Conservation (phyloP, 768 basidiomycete genomes). For the Tulasnella sp. region DNA sequence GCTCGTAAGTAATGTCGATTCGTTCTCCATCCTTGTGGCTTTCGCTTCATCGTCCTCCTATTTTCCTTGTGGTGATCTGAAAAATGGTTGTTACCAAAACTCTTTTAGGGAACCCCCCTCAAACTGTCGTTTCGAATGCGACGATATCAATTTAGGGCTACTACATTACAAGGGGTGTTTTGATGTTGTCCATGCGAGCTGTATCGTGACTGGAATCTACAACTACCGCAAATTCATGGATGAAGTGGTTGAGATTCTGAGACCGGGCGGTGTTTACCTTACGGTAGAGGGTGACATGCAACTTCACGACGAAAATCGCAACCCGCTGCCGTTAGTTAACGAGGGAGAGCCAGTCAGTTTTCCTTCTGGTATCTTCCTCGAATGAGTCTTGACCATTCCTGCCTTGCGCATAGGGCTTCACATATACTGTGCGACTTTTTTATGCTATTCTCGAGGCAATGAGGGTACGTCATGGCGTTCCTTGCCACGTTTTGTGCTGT, state of each 20-base stretch:
- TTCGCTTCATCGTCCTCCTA: no score
- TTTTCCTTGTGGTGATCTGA: no score
- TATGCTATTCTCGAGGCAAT: not conserved
- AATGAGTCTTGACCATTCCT: no score
- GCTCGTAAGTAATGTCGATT: not conserved
- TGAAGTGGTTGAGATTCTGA: not conserved
- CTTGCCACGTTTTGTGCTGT: not conserved
- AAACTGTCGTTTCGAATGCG: constrained; percentile 14
- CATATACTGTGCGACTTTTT: not conserved
- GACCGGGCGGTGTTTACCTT: constrained; percentile 28
- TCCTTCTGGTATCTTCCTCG: not conserved
- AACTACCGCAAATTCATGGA: not conserved
- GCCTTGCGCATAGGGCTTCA: not conserved
- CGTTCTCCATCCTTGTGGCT: no score
- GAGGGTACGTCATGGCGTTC: not conserved
- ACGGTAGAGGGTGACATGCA: constrained; percentile 15
- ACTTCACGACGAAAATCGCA: constrained; percentile 11
- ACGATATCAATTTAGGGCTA: constrained; percentile 18
- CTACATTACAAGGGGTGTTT: not conserved
- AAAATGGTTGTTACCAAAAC: no score
- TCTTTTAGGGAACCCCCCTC: not conserved
- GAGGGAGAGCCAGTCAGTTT: constrained; percentile 6
- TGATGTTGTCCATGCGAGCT: not conserved
- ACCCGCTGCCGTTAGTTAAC: not conserved
- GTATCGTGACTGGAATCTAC: not conserved